Base-by-base conservation (phyloP, 768 basidiomycete genomes). In the Boletellus sp. region DNA sequence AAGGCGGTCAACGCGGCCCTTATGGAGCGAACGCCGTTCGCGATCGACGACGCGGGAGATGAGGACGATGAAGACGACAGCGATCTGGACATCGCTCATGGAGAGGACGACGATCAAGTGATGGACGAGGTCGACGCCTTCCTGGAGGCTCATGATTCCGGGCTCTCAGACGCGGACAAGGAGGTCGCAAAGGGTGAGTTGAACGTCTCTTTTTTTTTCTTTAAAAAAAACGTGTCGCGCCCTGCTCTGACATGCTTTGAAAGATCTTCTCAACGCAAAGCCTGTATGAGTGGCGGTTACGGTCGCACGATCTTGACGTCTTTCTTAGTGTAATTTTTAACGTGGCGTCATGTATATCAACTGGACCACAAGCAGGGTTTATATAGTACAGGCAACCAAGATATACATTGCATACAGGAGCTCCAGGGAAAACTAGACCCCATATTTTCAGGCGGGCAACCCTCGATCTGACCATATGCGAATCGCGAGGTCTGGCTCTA, bases 111-210 rank as follows among this genome's bases (percentile, higher is more conserved):
- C 48, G 84, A 86, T 54, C 82, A 81, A 50, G 90, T 94, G 41
- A 79, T 97, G 84, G 90, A 94, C 61, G 94, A 95, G 77, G 90
- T 94, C 47, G 93, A 95, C 62, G 93, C 92, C 0, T 95, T 95
- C 78, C 74, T 97, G 38, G 93, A 96, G 61, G 94, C 90, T 3
- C 90, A 97, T 65, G 94, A 92, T 70, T 83, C 87, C 7, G 89
- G 90, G 16, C 72, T 92, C 46, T 83, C 85, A 4, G 86, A 88
- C 51, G 88, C 83, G 4, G 87, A 93, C 60, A 82, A 85, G 65
- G 79, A 81, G 56, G 78, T 87, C 19, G 87, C 86, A 7, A 84
- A 85, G 69, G 89, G 88, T 87, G 55, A 54, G 77, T 64, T 28
- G 28, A 28, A 7, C 28, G 7, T 28, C 28, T 10, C 28, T 28